phyloP scores from a whole-genome alignment of 345 rosid genomes.

The Euphorbia pulcherrima region DNA sequence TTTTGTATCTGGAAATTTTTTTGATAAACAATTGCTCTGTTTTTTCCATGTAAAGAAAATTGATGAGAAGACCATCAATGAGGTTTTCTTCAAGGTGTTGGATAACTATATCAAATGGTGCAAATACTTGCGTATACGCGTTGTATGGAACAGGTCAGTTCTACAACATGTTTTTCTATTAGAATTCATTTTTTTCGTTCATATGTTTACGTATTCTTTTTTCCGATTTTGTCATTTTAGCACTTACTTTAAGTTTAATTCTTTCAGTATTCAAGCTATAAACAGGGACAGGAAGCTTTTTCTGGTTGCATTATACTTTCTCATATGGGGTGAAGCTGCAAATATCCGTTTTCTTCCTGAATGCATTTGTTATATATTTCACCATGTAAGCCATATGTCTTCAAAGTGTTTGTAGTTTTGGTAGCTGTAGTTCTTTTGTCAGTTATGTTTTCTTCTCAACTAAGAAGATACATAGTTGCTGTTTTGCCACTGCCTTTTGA shows the following conservation, averaged over 20 bases:
- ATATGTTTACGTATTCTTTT: conserved; percentile 8
- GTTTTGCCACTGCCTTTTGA: background rate
- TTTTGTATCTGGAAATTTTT: conserved; percentile 4
- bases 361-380: conserved; percentile 94
- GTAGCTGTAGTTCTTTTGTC: background rate
- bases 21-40: background rate
- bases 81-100: conserved; percentile 80
- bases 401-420: background rate
- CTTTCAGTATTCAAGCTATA: conserved; percentile 74
- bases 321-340: conserved; percentile 99
- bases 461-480: background rate
- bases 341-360: conserved; percentile 98
- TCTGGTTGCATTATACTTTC: conserved; percentile 84
- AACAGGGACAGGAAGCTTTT: conserved; percentile 85
- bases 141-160: conserved; percentile 73
- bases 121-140: conserved; percentile 75
- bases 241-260: background rate
- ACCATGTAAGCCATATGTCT: conserved; percentile 54
- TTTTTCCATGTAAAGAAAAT: conserved; percentile 51
- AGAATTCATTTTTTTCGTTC: conserved; percentile 15
- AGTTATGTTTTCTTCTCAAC: background rate
- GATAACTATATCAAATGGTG: conserved; percentile 98
- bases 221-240: background rate
- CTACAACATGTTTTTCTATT: no score
- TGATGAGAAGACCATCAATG: conserved; percentile 92